A percentile compares a stretch with the other conserved stretches of the same genome.
These are phyloP conservation scores for Trichophyton benhamiae DNA, from an alignment of 2,329 filamentous ascomycete species.

Conservation along the genomic window DNA sequence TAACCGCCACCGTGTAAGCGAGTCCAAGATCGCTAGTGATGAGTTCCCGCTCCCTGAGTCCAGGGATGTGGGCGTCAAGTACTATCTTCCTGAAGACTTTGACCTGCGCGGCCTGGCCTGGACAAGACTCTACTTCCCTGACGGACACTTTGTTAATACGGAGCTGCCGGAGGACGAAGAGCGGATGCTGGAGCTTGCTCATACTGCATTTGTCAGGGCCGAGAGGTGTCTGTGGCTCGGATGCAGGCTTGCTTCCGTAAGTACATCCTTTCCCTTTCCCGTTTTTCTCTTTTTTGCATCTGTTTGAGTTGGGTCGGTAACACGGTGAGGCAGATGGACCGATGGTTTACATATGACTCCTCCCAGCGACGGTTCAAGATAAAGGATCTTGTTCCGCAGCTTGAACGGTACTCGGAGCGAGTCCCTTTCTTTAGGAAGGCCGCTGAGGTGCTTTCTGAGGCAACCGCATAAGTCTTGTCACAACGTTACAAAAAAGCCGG, in stretches of 20 bases:
- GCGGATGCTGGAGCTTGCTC: conserved; percentile 39
- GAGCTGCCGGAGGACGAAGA: conserved; percentile 43
- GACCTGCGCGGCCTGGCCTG: conserved; percentile 44
- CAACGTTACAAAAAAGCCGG: background rate
- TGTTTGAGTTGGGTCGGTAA: background rate
- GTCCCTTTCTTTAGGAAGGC: conserved; percentile 2
- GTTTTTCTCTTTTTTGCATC: background rate
- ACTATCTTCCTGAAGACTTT: conserved; percentile 48
- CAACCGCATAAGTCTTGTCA: background rate
- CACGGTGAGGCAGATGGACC: conserved; percentile 20
- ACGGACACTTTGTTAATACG: conserved; percentile 39
- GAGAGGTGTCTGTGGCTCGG: conserved; percentile 43
- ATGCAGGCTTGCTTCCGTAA: conserved; percentile 32
- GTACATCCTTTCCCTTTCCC: conserved; percentile 16
- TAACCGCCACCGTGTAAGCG: conserved; percentile 27
- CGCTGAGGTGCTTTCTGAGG: background rate
- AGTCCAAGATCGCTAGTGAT: conserved; percentile 25
- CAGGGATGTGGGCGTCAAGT: conserved; percentile 20
- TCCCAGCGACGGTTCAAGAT: conserved; percentile 21
- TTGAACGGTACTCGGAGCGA: conserved; percentile 3
- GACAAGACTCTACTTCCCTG: conserved; percentile 38
- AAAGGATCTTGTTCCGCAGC: conserved; percentile 21
- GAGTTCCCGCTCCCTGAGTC: conserved; percentile 34
- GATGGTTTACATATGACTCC: conserved; percentile 30
- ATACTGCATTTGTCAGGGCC: conserved; percentile 36